Evolutionary conservation across 495 filamentous ascomycete species (phyloP).

Genomic region (Penicillium coprophilum): DNA sequence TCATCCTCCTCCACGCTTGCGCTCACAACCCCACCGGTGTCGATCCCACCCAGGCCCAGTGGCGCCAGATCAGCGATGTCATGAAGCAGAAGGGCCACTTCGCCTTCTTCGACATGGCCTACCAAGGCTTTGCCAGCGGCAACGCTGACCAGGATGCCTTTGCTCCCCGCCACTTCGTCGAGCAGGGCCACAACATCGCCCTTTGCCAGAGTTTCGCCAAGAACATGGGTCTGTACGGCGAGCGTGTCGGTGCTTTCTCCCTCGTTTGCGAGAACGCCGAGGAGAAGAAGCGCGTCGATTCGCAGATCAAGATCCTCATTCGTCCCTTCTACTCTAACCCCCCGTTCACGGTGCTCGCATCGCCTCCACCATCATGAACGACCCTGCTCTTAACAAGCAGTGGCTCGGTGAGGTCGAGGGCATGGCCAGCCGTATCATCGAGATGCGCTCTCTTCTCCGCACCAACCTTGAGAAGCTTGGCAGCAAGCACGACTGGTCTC

Average conservation of each 20-base stretch:
- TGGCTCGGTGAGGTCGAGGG: conserved; percentile 97
- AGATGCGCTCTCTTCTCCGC: conserved; percentile 91
- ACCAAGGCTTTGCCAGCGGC: conserved; percentile 96
- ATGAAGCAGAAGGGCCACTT: conserved; percentile 89
- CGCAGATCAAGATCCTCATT: conserved; percentile 96
- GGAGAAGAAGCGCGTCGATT: conserved; percentile 95
- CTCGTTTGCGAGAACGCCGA: conserved; percentile 79
- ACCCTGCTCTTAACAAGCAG: conserved; percentile 80
- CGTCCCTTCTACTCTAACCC: conserved; percentile 98
- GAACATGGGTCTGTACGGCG: conserved; percentile 99
- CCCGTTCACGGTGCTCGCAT: conserved; percentile 95
- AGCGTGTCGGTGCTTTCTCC: conserved; percentile 97
- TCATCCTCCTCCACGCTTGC: conserved; percentile 93
- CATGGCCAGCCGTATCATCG: conserved; percentile 99
- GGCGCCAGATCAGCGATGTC: conserved; percentile 86
- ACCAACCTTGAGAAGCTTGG: conserved; percentile 91
- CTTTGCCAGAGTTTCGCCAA: conserved; percentile 97
- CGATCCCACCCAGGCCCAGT: conserved; percentile 89
- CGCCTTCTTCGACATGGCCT: conserved; percentile 99
- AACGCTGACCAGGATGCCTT: conserved; percentile 92
- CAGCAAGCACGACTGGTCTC: conserved; percentile 94
- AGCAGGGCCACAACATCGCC: conserved; percentile 84
- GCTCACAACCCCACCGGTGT: conserved; percentile 99
- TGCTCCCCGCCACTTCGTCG: conserved; percentile 85
- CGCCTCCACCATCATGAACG: conserved; percentile 88